Conservation (phyloP, 2,329 filamentous ascomycete species). For the Cercospora citrullina region DNA sequence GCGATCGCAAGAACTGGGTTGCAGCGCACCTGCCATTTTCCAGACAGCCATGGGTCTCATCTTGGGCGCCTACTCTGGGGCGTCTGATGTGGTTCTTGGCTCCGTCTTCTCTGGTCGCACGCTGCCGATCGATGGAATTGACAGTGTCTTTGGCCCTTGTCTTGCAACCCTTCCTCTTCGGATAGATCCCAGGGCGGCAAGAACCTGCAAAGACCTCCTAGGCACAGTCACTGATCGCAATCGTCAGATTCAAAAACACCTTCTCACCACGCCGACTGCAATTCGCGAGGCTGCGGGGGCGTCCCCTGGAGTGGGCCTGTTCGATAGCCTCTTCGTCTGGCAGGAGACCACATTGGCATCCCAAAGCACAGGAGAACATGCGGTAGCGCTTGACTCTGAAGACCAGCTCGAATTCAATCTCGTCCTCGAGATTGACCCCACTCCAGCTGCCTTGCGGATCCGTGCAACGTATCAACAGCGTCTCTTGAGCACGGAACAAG, state of each 20-base stretch:
- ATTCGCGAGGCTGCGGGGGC: constrained; percentile 64
- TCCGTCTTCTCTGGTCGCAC: constrained; percentile 81
- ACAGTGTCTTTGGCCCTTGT: constrained; percentile 76
- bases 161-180: constrained; percentile 73
- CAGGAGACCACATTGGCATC: constrained; percentile 65
- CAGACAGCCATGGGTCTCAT: constrained; percentile 70
- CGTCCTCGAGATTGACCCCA: constrained; percentile 74
- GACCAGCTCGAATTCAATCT: constrained; percentile 77
- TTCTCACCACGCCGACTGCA: constrained; percentile 63
- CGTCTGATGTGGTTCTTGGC: constrained; percentile 69
- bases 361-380: constrained; percentile 33
- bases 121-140: constrained; percentile 67
- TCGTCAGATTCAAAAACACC: constrained; percentile 64
- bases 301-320: constrained; percentile 59
- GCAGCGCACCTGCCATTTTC: constrained; percentile 70
- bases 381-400: constrained; percentile 60
- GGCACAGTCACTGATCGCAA: constrained; percentile 65
- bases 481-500: constrained; percentile 57
- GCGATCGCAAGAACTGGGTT: constrained; percentile 35
- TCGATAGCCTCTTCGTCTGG: constrained; percentile 80
- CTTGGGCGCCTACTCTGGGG: constrained; percentile 64
- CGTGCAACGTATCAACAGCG: constrained; percentile 58
- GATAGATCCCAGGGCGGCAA: constrained; percentile 56
- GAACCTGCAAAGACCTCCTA: constrained; percentile 61
- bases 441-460: constrained; percentile 46